These are phyloP conservation scores for Eucalyptus grandis DNA, from an alignment of 345 rosid species.

Conservation along the genomic window DNA sequence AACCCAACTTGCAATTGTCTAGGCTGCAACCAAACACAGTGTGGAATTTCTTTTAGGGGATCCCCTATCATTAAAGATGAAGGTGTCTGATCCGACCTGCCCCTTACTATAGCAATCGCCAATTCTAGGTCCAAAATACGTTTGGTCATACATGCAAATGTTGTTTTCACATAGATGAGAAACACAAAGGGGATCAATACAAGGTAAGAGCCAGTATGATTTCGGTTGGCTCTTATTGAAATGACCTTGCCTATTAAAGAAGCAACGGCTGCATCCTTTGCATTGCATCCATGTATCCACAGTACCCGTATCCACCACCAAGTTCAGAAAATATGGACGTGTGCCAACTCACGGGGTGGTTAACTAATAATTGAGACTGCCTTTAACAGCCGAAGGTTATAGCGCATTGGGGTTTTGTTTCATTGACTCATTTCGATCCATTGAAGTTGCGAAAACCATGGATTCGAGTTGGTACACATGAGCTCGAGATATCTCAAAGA, in stretches of 20 bases:
- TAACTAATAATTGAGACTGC: not conserved
- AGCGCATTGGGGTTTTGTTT: not conserved
- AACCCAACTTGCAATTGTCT: not conserved
- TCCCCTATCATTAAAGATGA: not conserved
- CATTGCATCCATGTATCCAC: not conserved
- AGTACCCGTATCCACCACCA: not conserved
- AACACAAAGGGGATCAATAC: not conserved
- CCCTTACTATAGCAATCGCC: not conserved
- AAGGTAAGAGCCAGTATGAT: not conserved
- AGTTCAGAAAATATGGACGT: not conserved
- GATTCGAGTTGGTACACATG: not conserved
- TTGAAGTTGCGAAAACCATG: not conserved
- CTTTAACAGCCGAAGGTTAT: not conserved
- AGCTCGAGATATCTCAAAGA: not conserved
- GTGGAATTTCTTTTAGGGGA: not conserved
- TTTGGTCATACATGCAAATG: not conserved
- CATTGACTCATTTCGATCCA: not conserved
- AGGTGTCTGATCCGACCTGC: not conserved
- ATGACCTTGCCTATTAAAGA: not conserved
- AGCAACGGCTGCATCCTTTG: not conserved
- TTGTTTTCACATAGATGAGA: not conserved
- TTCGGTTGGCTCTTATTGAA: not conserved
- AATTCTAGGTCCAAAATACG: not conserved
- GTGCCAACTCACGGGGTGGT: not conserved
- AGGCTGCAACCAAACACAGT: not conserved